Evolutionary conservation across 768 basidiomycete genomes (phyloP), one percentile per base, ranked within the genome.

Genomic region (Phaffia australis): DNA sequence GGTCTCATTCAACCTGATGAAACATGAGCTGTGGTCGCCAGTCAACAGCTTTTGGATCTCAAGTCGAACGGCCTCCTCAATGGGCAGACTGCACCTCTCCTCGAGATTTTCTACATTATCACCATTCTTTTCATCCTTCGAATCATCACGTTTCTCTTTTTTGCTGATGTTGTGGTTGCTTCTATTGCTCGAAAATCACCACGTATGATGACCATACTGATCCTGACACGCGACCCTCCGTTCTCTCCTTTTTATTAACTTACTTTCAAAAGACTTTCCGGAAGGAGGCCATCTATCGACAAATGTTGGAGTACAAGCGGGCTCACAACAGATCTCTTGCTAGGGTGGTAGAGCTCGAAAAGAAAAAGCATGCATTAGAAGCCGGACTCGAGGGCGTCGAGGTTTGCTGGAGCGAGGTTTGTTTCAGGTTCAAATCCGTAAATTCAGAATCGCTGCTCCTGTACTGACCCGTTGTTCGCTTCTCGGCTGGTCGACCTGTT

Each of bases 281-380:
- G 69, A 90, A 91, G 76, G 87, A 88, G 71, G 89, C 89, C 52
- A 84, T 91, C 59, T 90, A 84, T 76, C 81, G 89, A 50, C 80
- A 87, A 66, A 89, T 91, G 88, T 84, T 80, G 72, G 83, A 89
- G 72, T 89, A 90, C 75, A 83, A 84, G 64, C 82, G 87, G 69
- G 85, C 88, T 78, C 79, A 84, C 75, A 83, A 85, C 69, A 82
- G 86, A 54, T 82, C 82, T 69, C 80, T 82, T 72, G 74, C 77
- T 71, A 81, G 82, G 64, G 82, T 88, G 61, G 80, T 80, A 55
- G 82, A 85, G 70, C 75, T 90, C 35, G 86, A 88, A 74, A 80
- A 79, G 67, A 81, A 83, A 70, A 85, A 84, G 74, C 80, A 77
- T 60, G 82, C 81, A 23, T 85, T 83, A 71, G 85, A 89, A 74